Conservation (phyloP, 2,329 filamentous ascomycete genomes). For the Verticillium dahliae region DNA sequence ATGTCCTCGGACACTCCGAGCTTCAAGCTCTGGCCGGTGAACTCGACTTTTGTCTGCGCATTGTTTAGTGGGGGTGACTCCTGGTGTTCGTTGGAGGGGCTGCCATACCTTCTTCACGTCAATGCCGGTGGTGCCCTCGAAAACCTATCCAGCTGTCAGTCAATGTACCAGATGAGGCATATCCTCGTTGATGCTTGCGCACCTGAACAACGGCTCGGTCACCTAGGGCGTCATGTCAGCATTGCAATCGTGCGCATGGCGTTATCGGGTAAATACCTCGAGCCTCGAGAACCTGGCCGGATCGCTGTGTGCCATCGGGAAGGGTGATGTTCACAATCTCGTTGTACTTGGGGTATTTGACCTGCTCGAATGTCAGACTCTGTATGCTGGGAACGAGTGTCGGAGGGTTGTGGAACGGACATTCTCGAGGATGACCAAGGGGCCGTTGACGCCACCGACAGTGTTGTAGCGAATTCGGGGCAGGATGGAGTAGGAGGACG, state of each 20-base stretch:
- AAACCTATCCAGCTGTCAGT: constrained; percentile 56
- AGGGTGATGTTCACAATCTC: constrained; percentile 96
- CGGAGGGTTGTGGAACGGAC: constrained; percentile 42
- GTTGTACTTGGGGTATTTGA: constrained; percentile 97
- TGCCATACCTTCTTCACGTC: constrained; percentile 90
- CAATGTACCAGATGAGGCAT: neutral
- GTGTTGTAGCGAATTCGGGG: constrained; percentile 88
- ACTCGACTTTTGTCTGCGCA: constrained; percentile 88
- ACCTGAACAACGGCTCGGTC: constrained; percentile 94
- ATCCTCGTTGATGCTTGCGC: constrained; percentile 19
- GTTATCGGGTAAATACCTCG: constrained; percentile 57
- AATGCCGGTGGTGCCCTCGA: constrained; percentile 93
- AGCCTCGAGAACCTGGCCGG: constrained; percentile 94
- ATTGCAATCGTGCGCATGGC: constrained; percentile 4
- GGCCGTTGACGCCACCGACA: constrained; percentile 94
- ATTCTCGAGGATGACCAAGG: constrained; percentile 95
- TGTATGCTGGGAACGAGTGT: neutral
- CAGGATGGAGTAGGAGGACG: constrained; percentile 53
- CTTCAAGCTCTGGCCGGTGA: constrained; percentile 94
- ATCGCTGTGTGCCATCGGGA: constrained; percentile 88
- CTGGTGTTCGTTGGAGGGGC: neutral
- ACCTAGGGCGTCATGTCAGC: constrained; percentile 44
- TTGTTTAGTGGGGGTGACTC: constrained; percentile 4
- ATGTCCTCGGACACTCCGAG: constrained; percentile 99
- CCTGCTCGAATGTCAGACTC: constrained; percentile 40